Base-by-base conservation (phyloP, 2,329 filamentous ascomycete genomes). In the Pseudocercospora crystallina region DNA sequence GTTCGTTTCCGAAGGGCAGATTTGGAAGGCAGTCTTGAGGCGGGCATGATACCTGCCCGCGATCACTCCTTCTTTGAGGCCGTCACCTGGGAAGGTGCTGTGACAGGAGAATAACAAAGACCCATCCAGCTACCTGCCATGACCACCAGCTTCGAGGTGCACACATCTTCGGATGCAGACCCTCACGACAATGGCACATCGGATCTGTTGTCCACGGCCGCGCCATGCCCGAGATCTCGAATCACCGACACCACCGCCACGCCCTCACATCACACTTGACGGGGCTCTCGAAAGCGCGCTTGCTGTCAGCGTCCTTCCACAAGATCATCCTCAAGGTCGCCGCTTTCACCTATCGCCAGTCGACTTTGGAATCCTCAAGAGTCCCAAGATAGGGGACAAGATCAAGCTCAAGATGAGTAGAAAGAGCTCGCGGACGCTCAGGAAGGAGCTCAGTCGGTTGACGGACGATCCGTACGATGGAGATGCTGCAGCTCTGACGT, bases 381-480 rank as follows among this genome's bases (percentile, higher is more conserved):
- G 50, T 41, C 50, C 50, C n/a, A 42, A 34, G 17, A 49, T 53
- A 26, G 46, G 40, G 11, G 50, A 53, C 50, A 49, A 49, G 31
- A 49, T 53, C 45, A 49, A 40, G 36, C 46, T 53, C 41, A 53
- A 53, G 31, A 49, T 53, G 50, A 47, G 50, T 43, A 53, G 47
- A 35, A 53, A 53, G 42, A 53, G 50, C 50, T 45, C 50, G 14
- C 48, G 36, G 14, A 49, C 35, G 10, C 14, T 53, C 31, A 49
- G 46, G 26, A 44, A 49, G 42, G 45, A 53, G 40, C 50, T 53
- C 33, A 39, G 42, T 41, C 50, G 37, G 39, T 33, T 53, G 10
- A 37, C 42, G 8, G 41, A 46, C 15, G 35, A 17, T 31, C 46
- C 40, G 13, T 46, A 53, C 36, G 45, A 31, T n/a, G 32, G 39